A percentile compares a stretch with the other conserved stretches of the same genome.
Conservation (phyloP, 1,284 basidiomycete species). For the Pterulicium gracile region DNA sequence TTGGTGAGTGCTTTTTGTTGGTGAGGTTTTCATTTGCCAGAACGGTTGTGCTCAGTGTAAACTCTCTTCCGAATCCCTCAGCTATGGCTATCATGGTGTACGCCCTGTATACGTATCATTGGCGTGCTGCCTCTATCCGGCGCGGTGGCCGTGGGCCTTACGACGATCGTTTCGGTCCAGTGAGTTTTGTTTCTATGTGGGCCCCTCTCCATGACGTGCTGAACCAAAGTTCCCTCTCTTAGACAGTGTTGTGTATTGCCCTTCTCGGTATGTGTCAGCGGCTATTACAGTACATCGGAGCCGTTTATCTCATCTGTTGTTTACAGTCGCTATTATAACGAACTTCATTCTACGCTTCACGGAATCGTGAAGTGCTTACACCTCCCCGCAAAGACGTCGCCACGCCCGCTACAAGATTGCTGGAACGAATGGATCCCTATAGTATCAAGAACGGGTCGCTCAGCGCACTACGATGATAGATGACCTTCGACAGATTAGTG, state of each 20-base stretch:
- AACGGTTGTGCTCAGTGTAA: conserved; percentile 9
- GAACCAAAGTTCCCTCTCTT: conserved; percentile 7
- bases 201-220: conserved; percentile 10
- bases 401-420: neutral
- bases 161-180: conserved; percentile 83
- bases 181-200: conserved; percentile 20
- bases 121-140: conserved; percentile 91
- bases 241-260: conserved; percentile 83
- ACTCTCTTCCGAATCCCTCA: conserved; percentile 19
- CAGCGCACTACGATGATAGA: too few relatives aligned
- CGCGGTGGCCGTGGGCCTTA: conserved; percentile 90
- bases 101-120: conserved; percentile 91
- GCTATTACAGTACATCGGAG: neutral
- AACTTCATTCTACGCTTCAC: conserved; percentile 84
- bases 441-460: too few relatives aligned
- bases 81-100: conserved; percentile 97
- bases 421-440: too few relatives aligned
- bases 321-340: conserved; percentile 73
- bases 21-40: too few relatives aligned
- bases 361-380: conserved; percentile 14
- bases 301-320: neutral
- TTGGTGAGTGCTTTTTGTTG: conserved; percentile 48
- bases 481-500: too few relatives aligned
- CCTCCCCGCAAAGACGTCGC: neutral
- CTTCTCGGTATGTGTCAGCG: conserved; percentile 56